Base-by-base conservation (phyloP, 2,329 filamentous ascomycete species). In the Aspergillus sp. region DNA sequence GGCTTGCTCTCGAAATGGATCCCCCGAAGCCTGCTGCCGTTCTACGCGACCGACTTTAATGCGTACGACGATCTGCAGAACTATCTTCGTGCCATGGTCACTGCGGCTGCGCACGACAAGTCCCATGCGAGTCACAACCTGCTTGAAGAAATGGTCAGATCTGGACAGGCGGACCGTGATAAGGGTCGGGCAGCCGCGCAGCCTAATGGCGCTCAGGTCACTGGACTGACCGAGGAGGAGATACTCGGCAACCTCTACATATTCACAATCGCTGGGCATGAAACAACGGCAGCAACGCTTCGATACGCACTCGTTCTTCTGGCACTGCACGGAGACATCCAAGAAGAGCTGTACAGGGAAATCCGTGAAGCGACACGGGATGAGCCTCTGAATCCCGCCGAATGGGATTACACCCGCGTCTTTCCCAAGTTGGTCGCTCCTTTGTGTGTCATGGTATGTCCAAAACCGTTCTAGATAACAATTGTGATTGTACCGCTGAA, bases 201-300 rank as follows among this genome's bases (percentile, higher is more conserved):
- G 19, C 11, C 6, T 26, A 7, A 5, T 25, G 11, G 8, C 11
- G 5, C 26, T 8, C 34, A 36, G 4, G 24, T 35, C 16, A 11
- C n/a, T 10, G 35, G 37, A 2, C 29, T 49, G 2, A 32, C 41
- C 4, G 43, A 48, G 24, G 20, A 29, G 28, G 68, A 73, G 36
- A 63, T 73, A 4, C 64, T 65, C 25, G 66, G 68, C 10, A 71
- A 71, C 28, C 49, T 69, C 29, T 69, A 68, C 32, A 51, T 65
- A 1, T 60, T 70, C 39, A 69, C 66, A 29, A 55, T 72, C 30
- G 69, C 69, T 0, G 69, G 69, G 0, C 67, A 71, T 35, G 69
- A 73, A 36, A 71, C 68, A 0, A 68, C 67, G 0, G 64, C 68
- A 1, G 61, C 67, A 16, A 62, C 61, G 0, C 43, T 71, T 4